phyloP scores from a whole-genome alignment of 495 filamentous ascomycete genomes.

The Penicillium bovifimosum region DNA sequence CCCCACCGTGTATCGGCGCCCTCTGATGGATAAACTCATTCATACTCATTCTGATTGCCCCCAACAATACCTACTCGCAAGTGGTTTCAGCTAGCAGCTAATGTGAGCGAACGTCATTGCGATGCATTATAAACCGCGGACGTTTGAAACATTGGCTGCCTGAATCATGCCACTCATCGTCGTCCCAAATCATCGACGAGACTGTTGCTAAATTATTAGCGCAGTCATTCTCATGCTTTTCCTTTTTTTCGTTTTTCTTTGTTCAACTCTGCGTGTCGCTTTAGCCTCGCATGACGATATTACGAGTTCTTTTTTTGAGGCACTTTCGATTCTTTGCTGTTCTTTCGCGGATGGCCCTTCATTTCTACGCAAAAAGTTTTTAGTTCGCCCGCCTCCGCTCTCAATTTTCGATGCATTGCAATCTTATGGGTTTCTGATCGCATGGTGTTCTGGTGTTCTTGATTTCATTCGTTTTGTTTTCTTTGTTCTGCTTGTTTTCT shows the following conservation, averaged over 20 bases:
- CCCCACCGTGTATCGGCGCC: constrained; percentile 11
- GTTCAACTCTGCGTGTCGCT: background rate
- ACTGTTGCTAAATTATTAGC: background rate
- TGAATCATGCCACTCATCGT: background rate
- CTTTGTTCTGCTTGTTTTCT: constrained; percentile 3
- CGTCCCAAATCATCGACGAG: constrained; percentile 19
- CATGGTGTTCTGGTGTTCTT: constrained; percentile 24
- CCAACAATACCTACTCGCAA: background rate
- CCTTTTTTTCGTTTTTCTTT: background rate
- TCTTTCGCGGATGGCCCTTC: constrained; percentile 13
- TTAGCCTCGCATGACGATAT: constrained; percentile 24
- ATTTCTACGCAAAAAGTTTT: constrained; percentile 22
- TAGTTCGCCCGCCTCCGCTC: constrained; percentile 21
- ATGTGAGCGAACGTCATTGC: constrained; percentile 23
- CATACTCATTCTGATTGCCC: constrained; percentile 3
- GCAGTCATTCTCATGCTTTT: constrained; percentile 10
- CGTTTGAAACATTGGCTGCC: constrained; percentile 6
- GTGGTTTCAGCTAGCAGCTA: constrained; percentile 4
- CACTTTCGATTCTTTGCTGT: constrained; percentile 27
- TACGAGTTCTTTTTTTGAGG: constrained; percentile 19
- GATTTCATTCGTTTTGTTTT: constrained; percentile 2
- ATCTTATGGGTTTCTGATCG: constrained; percentile 19
- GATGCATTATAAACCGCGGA: constrained; percentile 45
- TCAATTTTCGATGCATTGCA: constrained; percentile 17
- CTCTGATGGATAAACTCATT: constrained; percentile 14